These are phyloP conservation scores for Sphagnum tenellum DNA, from an alignment of 225 moss, liverwort and hornwort species.

Conservation along the genomic window DNA sequence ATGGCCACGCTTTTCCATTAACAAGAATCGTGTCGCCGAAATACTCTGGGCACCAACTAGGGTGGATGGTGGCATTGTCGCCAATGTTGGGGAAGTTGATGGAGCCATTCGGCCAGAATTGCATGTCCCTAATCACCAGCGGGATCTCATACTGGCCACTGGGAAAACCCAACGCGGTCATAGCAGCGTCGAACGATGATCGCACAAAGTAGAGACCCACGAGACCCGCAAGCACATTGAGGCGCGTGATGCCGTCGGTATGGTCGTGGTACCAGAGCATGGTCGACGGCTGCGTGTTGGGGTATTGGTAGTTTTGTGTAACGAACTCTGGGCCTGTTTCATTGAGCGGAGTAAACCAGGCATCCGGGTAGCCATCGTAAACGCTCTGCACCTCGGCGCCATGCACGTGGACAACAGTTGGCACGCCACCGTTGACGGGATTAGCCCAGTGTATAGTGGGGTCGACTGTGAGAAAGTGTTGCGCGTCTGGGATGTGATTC, in stretches of 20 bases:
- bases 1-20: conserved; percentile 10
- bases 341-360: conserved; percentile 49
- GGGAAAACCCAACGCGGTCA: conserved; percentile 2
- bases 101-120: conserved; percentile 21
- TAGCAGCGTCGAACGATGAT: too few relatives aligned
- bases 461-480: conserved; percentile 48
- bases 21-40: conserved; percentile 11
- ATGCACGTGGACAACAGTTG: conserved; percentile 59
- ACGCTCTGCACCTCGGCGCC: conserved; percentile 40
- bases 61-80: neutral
- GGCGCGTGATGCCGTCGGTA: conserved; percentile 44
- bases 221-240: conserved; percentile 51
- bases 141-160: conserved; percentile 20
- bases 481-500: conserved; percentile 36
- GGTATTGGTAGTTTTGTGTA: conserved; percentile 47
- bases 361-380: conserved; percentile 69
- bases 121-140: conserved; percentile 24
- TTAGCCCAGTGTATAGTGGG: conserved; percentile 26
- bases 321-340: conserved; percentile 29
- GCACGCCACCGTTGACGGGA: conserved; percentile 45
- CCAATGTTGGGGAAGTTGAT: conserved; percentile 13
- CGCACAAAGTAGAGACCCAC: conserved; percentile 25
- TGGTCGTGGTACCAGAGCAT: conserved; percentile 84
- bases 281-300: conserved; percentile 31
- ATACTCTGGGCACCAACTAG: conserved; percentile 9